Evolutionary conservation across 208 protist genomes (phyloP).

Genomic region (Willaertia magna): DNA sequence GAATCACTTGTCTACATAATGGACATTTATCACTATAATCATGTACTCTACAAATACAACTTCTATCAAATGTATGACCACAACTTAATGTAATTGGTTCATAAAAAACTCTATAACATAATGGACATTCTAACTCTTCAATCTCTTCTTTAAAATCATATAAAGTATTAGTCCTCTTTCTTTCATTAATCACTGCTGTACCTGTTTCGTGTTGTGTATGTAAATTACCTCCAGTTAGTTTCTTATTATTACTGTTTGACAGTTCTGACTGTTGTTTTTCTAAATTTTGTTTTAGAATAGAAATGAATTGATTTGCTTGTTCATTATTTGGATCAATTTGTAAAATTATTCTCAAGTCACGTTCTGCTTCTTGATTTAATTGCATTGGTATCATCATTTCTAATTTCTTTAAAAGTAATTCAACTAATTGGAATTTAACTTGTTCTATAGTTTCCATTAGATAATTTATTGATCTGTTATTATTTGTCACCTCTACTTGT

Average conservation of each 20-base stretch:
- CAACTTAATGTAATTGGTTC: neutral
- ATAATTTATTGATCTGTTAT: no score
- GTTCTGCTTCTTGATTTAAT: neutral
- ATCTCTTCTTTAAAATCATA: neutral
- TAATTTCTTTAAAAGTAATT: neutral
- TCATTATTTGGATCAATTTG: neutral
- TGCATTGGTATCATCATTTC: neutral
- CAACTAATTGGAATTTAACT: neutral
- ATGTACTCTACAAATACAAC: neutral
- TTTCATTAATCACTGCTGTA: neutral
- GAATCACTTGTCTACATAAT: neutral
- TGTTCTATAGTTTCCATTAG: neutral
- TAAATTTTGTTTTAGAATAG: neutral
- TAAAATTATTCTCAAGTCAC: neutral
- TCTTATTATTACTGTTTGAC: no score
- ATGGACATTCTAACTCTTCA: neutral
- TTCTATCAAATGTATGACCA: conserved; percentile 4
- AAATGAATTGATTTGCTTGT: neutral
- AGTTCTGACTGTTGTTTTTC: neutral
- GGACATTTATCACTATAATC: conserved; percentile 10
- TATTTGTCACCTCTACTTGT: no score
- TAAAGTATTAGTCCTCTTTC: neutral
- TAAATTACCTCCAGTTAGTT: neutral
- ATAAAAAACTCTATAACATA: conserved; percentile 3
- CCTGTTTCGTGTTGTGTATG: neutral